Evolutionary conservation across 352 stramenopile genomes (phyloP), one percentile per base, ranked within the genome.

Genomic region (Globisporangium emineosum): DNA sequence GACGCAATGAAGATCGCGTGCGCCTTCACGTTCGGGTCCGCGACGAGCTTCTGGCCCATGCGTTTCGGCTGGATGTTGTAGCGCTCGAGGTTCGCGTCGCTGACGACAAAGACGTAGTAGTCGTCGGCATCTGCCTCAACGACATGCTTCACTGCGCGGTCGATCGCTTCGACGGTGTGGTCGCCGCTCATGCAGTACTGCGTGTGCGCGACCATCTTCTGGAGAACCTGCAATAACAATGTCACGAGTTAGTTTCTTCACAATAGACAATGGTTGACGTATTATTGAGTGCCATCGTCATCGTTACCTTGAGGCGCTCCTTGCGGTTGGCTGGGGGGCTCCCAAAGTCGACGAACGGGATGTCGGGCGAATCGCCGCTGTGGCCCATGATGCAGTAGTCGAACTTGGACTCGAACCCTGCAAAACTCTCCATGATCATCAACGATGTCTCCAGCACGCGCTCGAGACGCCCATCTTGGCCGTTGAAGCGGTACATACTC

Each of bases 361-460:
- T 97, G 32, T 83, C 78, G 6, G 89, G 69, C 37, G 83, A 89
- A 57, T 96, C 86, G 2, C 95, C 95, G 63, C 82, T 97, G 76
- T 98, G 96, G 9, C 94, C 96, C 60, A 97, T 83, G 71, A 99
- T 97, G 29, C 76, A 78, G 65, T 97, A 96, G 60, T 97, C 84
- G 37, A 98, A 96, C 64, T 94, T 82, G 53, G 79, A 73, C 57
- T 98, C 91, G 47, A 94, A 89, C 51, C 89, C 92, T 1, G 90
- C 81, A 64, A 98, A 91, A 58, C 79, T 89, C 74, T 99, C 95
- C 94, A 99, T 98, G 62, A 99, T 90, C 89, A 99, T 97, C 33
- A 97, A 71, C 19, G 93, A 88, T 9, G 94, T 97, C 77, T 98
- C 96, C 5, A 98, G 74, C 49, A 96, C 88, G 45, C 94, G 89